These are phyloP conservation scores for Setomelanomma holmii DNA, from an alignment of 2,329 filamentous ascomycete species.

Conservation along the genomic window DNA sequence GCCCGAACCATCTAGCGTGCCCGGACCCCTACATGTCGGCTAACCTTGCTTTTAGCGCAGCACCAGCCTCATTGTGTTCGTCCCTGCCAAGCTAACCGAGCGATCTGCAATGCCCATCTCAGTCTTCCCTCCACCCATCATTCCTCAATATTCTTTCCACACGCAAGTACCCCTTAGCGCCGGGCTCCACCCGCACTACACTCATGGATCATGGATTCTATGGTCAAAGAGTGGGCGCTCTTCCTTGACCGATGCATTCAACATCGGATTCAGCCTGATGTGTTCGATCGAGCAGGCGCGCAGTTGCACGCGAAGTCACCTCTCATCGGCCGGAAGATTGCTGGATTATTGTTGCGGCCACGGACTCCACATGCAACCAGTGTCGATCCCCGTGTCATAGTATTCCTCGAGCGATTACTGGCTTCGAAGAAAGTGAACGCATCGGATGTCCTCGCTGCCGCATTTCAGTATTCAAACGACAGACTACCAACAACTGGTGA, in stretches of 20 bases:
- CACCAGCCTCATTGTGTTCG: conserved; percentile 8
- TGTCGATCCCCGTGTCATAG: conserved; percentile 44
- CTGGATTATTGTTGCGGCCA: conserved; percentile 43
- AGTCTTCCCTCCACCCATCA: conserved; percentile 21
- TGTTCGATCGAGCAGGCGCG: conserved; percentile 42
- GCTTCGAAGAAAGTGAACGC: conserved; percentile 42
- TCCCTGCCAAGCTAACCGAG: conserved; percentile 9
- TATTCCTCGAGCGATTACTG: conserved; percentile 46
- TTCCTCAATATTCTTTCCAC: conserved; percentile 26
- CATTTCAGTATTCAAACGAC: conserved; percentile 46
- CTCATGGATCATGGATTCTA: conserved; percentile 44
- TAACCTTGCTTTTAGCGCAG: background rate
- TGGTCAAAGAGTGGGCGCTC: conserved; percentile 41
- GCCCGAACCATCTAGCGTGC: background rate
- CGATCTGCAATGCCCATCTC: conserved; percentile 8
- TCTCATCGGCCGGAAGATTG: conserved; percentile 45
- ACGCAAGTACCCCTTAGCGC: conserved; percentile 19
- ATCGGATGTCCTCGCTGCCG: conserved; percentile 41
- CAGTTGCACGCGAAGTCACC: conserved; percentile 44
- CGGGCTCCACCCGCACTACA: conserved; percentile 12
- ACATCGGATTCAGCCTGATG: conserved; percentile 36
- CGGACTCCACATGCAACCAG: conserved; percentile 31
- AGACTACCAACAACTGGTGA: conserved; percentile 32
- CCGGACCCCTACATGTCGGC: background rate
- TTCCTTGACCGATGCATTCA: conserved; percentile 47